A percentile compares a stretch with the other conserved stretches of the same genome.
Conservation (phyloP, 1,139 yeast species). For the Blastobotrys buckinghamii region DNA sequence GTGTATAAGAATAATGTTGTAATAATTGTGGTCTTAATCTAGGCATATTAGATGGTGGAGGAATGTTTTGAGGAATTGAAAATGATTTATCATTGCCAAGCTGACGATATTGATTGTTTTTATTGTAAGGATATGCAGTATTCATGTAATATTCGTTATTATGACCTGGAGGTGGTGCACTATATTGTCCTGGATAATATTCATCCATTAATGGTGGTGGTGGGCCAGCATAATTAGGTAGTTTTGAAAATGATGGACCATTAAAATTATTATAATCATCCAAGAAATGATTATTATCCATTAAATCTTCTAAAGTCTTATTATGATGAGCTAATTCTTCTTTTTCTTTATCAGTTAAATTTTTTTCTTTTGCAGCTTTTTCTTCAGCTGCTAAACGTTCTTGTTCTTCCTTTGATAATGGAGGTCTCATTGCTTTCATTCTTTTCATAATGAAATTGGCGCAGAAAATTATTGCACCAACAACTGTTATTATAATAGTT, state of each 20-base stretch:
- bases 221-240: not conserved
- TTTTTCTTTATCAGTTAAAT: not conserved
- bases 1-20: not conserved
- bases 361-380: not conserved
- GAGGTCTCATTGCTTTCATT: not conserved
- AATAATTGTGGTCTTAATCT: conserved; percentile 4
- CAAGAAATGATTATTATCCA: conserved; percentile 6
- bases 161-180: not conserved
- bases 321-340: not conserved
- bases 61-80: conserved; percentile 12
- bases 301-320: conserved; percentile 8
- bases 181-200: not conserved
- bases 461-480: conserved; percentile 10
- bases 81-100: conserved; percentile 7
- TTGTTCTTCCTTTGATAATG: not conserved
- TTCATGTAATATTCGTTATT: not conserved
- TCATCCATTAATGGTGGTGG: conserved; percentile 7
- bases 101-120: not conserved
- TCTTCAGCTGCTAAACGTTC: not conserved
- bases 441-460: conserved; percentile 5
- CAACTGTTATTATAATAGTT: conserved; percentile 9
- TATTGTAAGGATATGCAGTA: too few species aligned
- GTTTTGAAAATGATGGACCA: not conserved
- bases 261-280: conserved; percentile 2
- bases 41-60: conserved; percentile 10